phyloP scores from a whole-genome alignment of 2,329 filamentous ascomycete species.

The Aspergillus viridinutans region DNA sequence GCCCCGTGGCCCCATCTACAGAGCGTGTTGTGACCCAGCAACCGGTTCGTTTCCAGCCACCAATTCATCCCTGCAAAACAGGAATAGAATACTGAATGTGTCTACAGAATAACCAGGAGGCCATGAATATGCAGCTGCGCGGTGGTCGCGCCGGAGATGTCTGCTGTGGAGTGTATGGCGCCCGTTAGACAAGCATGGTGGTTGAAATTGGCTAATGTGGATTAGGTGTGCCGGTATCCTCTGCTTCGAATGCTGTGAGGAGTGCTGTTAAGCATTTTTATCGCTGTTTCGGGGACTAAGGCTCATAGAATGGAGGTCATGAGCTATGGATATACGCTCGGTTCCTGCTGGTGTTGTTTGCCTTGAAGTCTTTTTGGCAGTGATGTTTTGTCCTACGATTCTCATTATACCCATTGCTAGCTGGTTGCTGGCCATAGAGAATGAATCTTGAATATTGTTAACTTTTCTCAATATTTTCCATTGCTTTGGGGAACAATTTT shows the following conservation, averaged over 20 bases:
- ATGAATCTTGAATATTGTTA: background rate
- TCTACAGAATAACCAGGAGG: slow-evolving; percentile 11
- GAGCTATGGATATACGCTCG: background rate
- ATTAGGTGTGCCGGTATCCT: slow-evolving; percentile 23
- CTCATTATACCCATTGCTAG: background rate
- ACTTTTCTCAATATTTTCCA: no score
- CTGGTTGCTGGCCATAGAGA: background rate
- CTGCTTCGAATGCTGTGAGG: slow-evolving; percentile 26
- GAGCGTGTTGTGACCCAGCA: slow-evolving; percentile 20
- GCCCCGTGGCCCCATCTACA: slow-evolving; percentile 17
- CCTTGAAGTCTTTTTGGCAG: background rate
- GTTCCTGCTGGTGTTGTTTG: background rate
- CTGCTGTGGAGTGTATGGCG: slow-evolving; percentile 27
- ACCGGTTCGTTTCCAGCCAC: slow-evolving; percentile 14
- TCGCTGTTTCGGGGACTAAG: background rate
- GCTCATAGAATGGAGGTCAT: background rate
- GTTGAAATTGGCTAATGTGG: background rate
- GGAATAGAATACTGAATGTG: background rate
- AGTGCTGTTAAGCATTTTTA: slow-evolving; percentile 18
- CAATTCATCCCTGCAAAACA: background rate
- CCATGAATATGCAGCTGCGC: slow-evolving; percentile 23
- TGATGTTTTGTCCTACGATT: background rate
- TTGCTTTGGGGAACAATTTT: no score
- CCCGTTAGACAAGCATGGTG: background rate
- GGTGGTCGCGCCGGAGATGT: slow-evolving; percentile 25